Conservation (phyloP, 164 flowering plant species). For the Chloranthus sessilifolius region DNA sequence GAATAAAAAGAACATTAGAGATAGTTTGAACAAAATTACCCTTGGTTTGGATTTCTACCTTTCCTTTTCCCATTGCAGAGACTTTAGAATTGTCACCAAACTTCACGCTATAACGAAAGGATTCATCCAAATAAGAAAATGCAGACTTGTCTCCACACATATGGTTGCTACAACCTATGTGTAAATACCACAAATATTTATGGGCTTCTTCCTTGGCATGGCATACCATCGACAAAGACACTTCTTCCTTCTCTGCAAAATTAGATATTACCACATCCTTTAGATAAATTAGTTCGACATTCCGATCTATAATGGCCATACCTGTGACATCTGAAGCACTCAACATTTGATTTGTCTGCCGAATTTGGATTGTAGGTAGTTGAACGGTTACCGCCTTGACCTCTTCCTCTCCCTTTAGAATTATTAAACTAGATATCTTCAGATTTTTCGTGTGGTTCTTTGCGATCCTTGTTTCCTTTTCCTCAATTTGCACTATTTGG, state of each 20-base stretch:
- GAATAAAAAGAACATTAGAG: constrained; percentile 15
- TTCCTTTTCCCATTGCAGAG: too few species aligned
- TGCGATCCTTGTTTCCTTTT: constrained; percentile 3
- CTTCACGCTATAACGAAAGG: constrained; percentile 7
- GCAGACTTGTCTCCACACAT: background rate
- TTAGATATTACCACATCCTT: background rate
- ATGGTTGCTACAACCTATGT: too few species aligned
- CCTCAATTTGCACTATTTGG: constrained; percentile 4
- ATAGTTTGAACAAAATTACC: background rate
- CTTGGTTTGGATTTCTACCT: constrained; percentile 6
- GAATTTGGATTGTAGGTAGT: too few species aligned
- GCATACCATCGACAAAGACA: background rate
- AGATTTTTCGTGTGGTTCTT: background rate
- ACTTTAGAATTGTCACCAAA: constrained; percentile 14
- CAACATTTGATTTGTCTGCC: too few species aligned
- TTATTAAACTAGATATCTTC: too few species aligned
- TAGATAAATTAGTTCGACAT: too few species aligned
- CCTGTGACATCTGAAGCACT: too few species aligned
- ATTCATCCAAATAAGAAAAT: constrained; percentile 12
- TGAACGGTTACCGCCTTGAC: too few species aligned
- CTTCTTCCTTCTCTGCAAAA: constrained; percentile 14
- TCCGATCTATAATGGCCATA: too few species aligned
- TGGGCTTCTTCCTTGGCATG: too few species aligned
- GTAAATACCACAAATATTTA: too few species aligned
- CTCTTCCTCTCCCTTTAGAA: too few species aligned